Conservation (phyloP, 1,284 basidiomycete species). For the Cryptococcus wingfieldii region DNA sequence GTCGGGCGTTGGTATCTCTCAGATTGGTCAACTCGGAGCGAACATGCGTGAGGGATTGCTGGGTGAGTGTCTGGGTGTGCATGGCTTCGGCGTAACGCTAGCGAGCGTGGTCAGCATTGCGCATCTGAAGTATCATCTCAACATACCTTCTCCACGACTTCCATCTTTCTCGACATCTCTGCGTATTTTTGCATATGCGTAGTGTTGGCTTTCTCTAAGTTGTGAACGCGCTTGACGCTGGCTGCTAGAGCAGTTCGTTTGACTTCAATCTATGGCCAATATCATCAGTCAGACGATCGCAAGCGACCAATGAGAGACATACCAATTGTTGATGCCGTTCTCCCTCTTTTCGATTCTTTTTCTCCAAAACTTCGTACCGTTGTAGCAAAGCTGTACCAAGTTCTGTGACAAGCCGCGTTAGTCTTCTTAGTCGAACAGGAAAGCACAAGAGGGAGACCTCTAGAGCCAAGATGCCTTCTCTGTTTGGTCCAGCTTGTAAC, state of each 20-base stretch:
- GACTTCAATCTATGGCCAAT: constrained; percentile 27
- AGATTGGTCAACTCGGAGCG: constrained; percentile 35
- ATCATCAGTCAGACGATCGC: background rate
- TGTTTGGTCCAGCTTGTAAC: no score
- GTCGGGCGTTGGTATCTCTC: constrained; percentile 23
- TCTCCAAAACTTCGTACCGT: no score
- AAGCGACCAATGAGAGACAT: background rate
- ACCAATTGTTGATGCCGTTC: no score
- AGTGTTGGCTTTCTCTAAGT: constrained; percentile 43
- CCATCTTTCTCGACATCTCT: constrained; percentile 38
- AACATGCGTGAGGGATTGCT: constrained; percentile 43
- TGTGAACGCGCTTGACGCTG: constrained; percentile 35
- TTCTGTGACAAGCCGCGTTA: no score
- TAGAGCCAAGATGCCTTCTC: no score
- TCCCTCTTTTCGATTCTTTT: no score
- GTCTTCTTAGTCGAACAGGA: no score
- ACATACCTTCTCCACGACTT: constrained; percentile 48
- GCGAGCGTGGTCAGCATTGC: constrained; percentile 6
- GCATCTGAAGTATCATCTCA: constrained; percentile 3
- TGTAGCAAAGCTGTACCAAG: no score
- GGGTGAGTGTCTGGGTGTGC: constrained; percentile 43
- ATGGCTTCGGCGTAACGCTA: constrained; percentile 72
- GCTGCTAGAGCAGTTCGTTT: constrained; percentile 40
- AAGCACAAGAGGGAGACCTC: no score
- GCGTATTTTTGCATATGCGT: constrained; percentile 40